Conservation (phyloP, 176 grass and related monocot species). For the Themeda triandra region DNA sequence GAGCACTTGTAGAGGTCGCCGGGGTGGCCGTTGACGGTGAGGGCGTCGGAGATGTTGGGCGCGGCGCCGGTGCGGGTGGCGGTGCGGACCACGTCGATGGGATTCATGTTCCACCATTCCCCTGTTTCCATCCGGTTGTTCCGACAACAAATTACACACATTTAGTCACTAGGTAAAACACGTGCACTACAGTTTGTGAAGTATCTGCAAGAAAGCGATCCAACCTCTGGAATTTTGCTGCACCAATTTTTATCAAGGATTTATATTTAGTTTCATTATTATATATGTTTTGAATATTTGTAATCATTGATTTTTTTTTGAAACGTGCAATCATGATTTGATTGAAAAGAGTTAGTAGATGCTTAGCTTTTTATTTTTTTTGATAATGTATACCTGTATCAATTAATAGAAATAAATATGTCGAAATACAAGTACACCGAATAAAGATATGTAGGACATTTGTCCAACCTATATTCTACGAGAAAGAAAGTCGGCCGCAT, state of each 20-base stretch:
- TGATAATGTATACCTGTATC: too few relatives aligned
- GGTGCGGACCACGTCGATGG: slow-evolving; percentile 68
- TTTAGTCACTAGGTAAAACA: background rate
- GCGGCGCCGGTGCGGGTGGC: slow-evolving; percentile 71
- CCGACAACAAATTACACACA: background rate
- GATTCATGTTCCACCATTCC: slow-evolving; percentile 92
- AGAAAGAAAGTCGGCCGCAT: too few relatives aligned
- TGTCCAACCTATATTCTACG: too few relatives aligned
- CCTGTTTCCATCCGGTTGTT: slow-evolving; percentile 32
- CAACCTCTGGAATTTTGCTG: background rate
- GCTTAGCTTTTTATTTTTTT: too few relatives aligned
- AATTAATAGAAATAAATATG: too few relatives aligned
- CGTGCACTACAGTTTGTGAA: background rate
- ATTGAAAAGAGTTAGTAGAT: too few relatives aligned
- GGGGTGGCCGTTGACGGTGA: slow-evolving; percentile 91
- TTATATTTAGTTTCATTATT: background rate
- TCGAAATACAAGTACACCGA: too few relatives aligned
- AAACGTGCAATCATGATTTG: too few relatives aligned
- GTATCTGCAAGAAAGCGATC: background rate
- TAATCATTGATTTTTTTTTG: too few relatives aligned
- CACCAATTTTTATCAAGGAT: background rate
- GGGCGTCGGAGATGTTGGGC: slow-evolving; percentile 69
- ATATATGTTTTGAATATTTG: background rate
- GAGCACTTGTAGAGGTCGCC: slow-evolving; percentile 93
- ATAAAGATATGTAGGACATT: too few relatives aligned